Conservation (phyloP, 1,284 basidiomycete genomes). For the Apiotrichum mycotoxinovorans region DNA sequence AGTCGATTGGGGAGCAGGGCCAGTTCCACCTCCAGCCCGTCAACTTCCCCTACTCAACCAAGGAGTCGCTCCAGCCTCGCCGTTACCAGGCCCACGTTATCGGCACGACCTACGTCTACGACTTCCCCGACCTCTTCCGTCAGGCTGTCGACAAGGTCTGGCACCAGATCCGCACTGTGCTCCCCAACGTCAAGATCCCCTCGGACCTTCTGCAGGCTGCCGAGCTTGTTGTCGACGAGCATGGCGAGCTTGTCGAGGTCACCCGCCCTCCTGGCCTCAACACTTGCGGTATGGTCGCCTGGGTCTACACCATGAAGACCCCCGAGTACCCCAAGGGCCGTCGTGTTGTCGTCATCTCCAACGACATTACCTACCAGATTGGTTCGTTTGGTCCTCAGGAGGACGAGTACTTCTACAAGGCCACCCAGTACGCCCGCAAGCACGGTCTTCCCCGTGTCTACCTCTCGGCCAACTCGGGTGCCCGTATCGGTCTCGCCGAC, state of each 20-base stretch:
- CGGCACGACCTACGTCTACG: conserved; percentile 97
- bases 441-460: conserved; percentile 90
- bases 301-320: conserved; percentile 89
- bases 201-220: conserved; percentile 74
- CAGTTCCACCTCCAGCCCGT: conserved; percentile 90
- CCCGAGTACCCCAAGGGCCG: conserved; percentile 92
- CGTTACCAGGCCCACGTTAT: conserved; percentile 99
- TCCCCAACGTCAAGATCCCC: conserved; percentile 68
- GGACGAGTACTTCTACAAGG: conserved; percentile 94
- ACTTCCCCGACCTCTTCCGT: conserved; percentile 97
- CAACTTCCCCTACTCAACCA: conserved; percentile 88
- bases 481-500: conserved; percentile 92
- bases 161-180: conserved; percentile 65
- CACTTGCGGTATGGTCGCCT: conserved; percentile 95
- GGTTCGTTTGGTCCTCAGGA: conserved; percentile 96
- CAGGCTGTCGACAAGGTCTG: conserved; percentile 94
- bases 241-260: conserved; percentile 84
- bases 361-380: conserved; percentile 98
- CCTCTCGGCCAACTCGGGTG: conserved; percentile 97
- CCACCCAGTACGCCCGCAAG: conserved; percentile 86
- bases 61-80: conserved; percentile 97
- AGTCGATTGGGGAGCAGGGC: conserved; percentile 87
- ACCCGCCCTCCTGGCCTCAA: conserved; percentile 90
- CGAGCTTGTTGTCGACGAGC: conserved; percentile 91
- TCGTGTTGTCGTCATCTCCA: conserved; percentile 83